Evolutionary conservation across 108 stramenopile genomes (phyloP).

Genomic region (Asterionellopsis glacialis): DNA sequence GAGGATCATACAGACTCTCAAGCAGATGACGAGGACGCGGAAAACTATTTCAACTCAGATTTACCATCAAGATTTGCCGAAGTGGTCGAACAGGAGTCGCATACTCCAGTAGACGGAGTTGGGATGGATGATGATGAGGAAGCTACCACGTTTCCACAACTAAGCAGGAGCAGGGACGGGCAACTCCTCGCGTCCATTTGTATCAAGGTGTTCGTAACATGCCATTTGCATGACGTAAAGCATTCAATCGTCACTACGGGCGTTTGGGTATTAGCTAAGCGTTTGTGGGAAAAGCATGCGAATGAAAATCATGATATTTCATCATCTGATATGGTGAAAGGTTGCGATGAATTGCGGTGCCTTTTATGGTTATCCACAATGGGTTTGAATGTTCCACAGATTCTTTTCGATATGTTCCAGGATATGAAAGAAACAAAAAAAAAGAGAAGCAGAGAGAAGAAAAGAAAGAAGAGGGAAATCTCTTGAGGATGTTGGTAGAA

Average conservation of each 20-base stretch:
- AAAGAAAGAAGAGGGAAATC: no score
- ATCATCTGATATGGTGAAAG: not conserved
- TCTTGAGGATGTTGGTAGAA: no score
- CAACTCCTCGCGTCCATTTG: not conserved
- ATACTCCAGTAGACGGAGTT: not conserved
- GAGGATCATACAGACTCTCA: not conserved
- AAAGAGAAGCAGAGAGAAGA: no score
- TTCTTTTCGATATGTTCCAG: not conserved
- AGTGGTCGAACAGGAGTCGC: not conserved
- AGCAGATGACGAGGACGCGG: not conserved
- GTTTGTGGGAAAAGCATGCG: constrained; percentile 5
- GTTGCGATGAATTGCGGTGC: constrained; percentile 17
- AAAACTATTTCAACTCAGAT: not conserved
- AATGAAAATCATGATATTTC: not conserved
- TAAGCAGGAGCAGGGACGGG: not conserved
- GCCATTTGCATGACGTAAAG: constrained; percentile 15
- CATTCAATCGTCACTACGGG: constrained; percentile 7
- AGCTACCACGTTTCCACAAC: not conserved
- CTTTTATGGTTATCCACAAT: constrained; percentile 20
- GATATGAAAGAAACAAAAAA: no score
- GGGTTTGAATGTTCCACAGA: constrained; percentile 14
- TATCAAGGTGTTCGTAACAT: constrained; percentile 23
- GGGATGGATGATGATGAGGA: not conserved
- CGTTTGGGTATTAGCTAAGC: constrained; percentile 1
- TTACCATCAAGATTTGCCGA: not conserved